A percentile compares a stretch with the other conserved stretches of the same genome.
Evolutionary conservation across 257 asterid species (phyloP).

Genomic region (Salvia hispanica): DNA sequence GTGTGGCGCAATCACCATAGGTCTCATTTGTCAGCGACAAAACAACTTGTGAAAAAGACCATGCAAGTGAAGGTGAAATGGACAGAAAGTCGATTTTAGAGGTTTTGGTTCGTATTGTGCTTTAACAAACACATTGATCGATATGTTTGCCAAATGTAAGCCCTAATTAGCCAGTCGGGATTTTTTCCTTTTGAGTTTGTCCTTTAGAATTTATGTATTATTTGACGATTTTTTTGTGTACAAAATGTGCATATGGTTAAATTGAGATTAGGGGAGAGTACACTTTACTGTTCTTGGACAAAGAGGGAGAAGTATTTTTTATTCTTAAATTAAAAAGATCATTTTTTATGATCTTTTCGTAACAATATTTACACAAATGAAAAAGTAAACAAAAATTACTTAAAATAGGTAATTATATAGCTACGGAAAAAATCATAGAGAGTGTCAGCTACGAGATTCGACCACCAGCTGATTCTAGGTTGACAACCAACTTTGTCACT

Average conservation of each 20-base stretch:
- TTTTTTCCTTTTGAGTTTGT: not conserved
- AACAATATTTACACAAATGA: too few relatives aligned
- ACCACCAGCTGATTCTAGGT: too few relatives aligned
- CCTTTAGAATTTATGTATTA: too few relatives aligned
- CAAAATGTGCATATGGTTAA: constrained; percentile 35
- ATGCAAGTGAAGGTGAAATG: constrained; percentile 62
- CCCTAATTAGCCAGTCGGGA: not conserved
- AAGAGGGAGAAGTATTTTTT: constrained; percentile 38
- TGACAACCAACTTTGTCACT: too few relatives aligned
- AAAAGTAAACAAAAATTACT: too few relatives aligned
- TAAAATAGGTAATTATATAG: too few relatives aligned
- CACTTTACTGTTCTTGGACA: constrained; percentile 53
- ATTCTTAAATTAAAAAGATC: too few relatives aligned
- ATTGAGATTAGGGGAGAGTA: constrained; percentile 33
- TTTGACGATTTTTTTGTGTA: not conserved
- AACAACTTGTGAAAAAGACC: constrained; percentile 20
- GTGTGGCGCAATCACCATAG: too few relatives aligned
- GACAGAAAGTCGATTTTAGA: constrained; percentile 50
- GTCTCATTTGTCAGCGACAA: too few relatives aligned
- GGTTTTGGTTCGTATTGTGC: constrained; percentile 40
- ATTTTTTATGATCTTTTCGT: too few relatives aligned
- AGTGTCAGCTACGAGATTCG: too few relatives aligned
- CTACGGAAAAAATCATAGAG: too few relatives aligned
- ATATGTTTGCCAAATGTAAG: constrained; percentile 54
- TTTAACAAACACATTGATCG: constrained; percentile 38